Conservation (phyloP, 805 yeast genomes). For the Barnettozyma pratensis region DNA sequence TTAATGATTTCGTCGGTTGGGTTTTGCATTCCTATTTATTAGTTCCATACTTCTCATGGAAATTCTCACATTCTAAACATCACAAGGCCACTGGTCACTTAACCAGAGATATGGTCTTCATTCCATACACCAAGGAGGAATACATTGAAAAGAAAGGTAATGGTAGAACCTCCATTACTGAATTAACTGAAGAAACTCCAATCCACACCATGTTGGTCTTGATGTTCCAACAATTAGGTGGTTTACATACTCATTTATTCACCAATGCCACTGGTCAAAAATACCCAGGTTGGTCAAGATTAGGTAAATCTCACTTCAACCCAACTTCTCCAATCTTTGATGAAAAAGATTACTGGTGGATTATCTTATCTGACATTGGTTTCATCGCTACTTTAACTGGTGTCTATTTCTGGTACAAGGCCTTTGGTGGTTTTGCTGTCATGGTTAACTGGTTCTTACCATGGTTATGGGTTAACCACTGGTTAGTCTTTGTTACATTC, state of each 20-base stretch:
- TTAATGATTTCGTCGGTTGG: slow-evolving; percentile 59
- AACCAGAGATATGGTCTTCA: slow-evolving; percentile 54
- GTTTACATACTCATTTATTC: slow-evolving; percentile 44
- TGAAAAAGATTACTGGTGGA: slow-evolving; percentile 47
- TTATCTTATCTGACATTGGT: slow-evolving; percentile 53
- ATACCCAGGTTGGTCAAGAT: slow-evolving; percentile 35
- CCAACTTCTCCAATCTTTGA: slow-evolving; percentile 55
- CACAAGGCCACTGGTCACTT: slow-evolving; percentile 62
- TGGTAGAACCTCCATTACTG: slow-evolving; percentile 34
- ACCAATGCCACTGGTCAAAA: slow-evolving; percentile 56
- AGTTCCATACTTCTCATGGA: slow-evolving; percentile 63
- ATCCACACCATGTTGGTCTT: slow-evolving; percentile 38
- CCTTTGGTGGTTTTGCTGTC: slow-evolving; percentile 45
- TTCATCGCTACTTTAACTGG: slow-evolving; percentile 38
- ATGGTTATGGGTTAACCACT: slow-evolving; percentile 55
- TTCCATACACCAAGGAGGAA: slow-evolving; percentile 49
- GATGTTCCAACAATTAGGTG: slow-evolving; percentile 52
- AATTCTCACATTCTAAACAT: slow-evolving; percentile 54
- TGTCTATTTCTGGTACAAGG: slow-evolving; percentile 48
- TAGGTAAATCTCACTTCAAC: slow-evolving; percentile 46
- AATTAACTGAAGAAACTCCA: slow-evolving; percentile 52
- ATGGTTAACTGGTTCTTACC: slow-evolving; percentile 54
- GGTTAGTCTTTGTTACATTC: slow-evolving; percentile 60
- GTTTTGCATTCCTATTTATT: slow-evolving; percentile 49
- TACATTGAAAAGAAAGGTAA: slow-evolving; percentile 25